Evolutionary conservation across 192 early-diverging fungal species (phyloP), one percentile per base, ranked within the genome.

Genomic region (Coemansia sp.): DNA sequence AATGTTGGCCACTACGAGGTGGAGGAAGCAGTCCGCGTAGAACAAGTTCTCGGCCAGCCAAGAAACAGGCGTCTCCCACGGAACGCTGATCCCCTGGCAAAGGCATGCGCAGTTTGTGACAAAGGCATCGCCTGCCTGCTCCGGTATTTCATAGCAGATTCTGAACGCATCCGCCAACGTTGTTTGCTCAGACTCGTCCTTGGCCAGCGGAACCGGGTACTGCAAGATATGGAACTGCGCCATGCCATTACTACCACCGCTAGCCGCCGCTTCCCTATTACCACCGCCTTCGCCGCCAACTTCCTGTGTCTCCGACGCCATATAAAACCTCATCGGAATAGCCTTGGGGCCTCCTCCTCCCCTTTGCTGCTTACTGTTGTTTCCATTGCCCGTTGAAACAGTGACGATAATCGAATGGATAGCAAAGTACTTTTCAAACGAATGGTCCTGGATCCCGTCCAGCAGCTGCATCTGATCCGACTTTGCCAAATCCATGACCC

Each of bases 401-500:
- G 53, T 73, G 7, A 69, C 65, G 17, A 74, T 53, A 9, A 72
- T 76, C 4, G 70, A 70, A 34, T 73, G 71, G 42, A 76, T 74
- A 19, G 70, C 82, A 76, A 66, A 71, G 73, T 76, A 71, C 58
- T 70, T 74, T 65, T 71, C 75, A 64, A 69, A 83, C 33, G 64
- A 72, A 23, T 74, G 80, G 25, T 52, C 32, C 62, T 83, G 66
- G 33, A 94, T 46, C 2, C 90, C 85, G 41, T 91, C 87, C 89
- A 92, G 90, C 56, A 96, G 71, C 49, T 88, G 88, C 54, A 86
- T 87, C 67, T 93, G 91, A 65, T 96, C 92, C 25, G 84, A 74
- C 64, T 91, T 93, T 25, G 91, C 87, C 72, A 96, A 66, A 23
- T 88, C 88, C 93, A 96, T 94, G 20, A 93, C 89, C 48, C 87